Evolutionary conservation across 768 basidiomycete species (phyloP).

Genomic region (Lyophyllum decastes): DNA sequence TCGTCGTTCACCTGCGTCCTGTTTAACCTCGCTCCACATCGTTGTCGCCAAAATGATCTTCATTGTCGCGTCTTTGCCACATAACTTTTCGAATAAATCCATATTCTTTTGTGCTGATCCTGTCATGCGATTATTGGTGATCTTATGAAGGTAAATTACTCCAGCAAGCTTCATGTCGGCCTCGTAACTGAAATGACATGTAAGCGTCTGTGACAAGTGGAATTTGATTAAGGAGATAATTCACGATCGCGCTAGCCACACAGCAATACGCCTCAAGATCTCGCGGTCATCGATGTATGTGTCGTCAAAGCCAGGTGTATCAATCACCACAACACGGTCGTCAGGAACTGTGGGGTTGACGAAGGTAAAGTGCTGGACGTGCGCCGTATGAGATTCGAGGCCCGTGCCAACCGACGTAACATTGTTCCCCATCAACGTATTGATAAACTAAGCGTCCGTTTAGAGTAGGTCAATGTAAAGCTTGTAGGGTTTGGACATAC

Average conservation of each 20-base stretch:
- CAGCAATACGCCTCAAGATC: no score
- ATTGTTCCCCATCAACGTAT: neutral
- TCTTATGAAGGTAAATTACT: constrained; percentile 18
- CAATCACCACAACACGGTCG: neutral
- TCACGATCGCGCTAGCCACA: no score
- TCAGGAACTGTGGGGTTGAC: no score
- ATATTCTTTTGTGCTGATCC: constrained; percentile 18
- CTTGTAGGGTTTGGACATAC: neutral
- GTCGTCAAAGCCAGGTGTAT: neutral
- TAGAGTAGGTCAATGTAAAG: neutral
- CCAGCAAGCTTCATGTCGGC: constrained; percentile 17
- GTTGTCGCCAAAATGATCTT: constrained; percentile 17
- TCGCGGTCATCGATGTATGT: no score
- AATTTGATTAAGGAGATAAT: no score
- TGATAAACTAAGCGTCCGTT: neutral
- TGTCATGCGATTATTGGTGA: constrained; percentile 13
- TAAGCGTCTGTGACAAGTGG: no score
- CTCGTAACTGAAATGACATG: constrained; percentile 4
- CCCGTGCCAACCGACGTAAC: neutral
- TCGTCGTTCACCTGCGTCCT: constrained; percentile 5
- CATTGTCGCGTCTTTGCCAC: constrained; percentile 7
- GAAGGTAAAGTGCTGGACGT: neutral
- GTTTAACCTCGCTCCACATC: constrained; percentile 8
- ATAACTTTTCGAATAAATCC: constrained; percentile 15
- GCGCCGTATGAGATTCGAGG: neutral